Percentiles rank a stretch among this genome's conserved stretches.
Conservation (phyloP, 2,329 filamentous ascomycete species). For the Rachicladosporium sp. region DNA sequence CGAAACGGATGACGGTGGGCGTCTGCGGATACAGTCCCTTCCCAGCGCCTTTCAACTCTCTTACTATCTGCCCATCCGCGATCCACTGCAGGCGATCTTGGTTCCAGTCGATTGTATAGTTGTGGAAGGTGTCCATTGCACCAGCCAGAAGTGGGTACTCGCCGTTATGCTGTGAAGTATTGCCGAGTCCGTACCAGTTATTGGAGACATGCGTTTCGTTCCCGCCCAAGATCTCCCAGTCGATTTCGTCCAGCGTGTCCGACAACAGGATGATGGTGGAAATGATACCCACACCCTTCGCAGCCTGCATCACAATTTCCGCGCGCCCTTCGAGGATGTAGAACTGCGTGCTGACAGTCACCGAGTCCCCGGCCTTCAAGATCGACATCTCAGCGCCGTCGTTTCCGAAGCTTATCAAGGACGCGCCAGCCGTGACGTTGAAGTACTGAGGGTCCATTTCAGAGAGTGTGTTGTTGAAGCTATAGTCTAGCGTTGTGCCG, state of each 20-base stretch:
- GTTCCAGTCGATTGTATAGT: slow-evolving; percentile 62
- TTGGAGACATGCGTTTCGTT: slow-evolving; percentile 51
- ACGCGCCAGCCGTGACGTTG: slow-evolving; percentile 49
- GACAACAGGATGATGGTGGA: slow-evolving; percentile 73
- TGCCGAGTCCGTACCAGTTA: slow-evolving; percentile 69
- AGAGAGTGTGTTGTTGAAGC: slow-evolving; percentile 50
- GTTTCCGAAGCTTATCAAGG: slow-evolving; percentile 45
- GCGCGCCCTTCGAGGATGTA: slow-evolving; percentile 79
- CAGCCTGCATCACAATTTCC: slow-evolving; percentile 66
- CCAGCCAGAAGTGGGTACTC: slow-evolving; percentile 45
- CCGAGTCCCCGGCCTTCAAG: slow-evolving; percentile 55
- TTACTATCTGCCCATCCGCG: slow-evolving; percentile 54
- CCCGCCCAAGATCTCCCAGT: slow-evolving; percentile 70
- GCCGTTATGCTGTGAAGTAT: slow-evolving; percentile 49
- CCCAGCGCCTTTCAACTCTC: slow-evolving; percentile 42
- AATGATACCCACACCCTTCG: slow-evolving; percentile 62
- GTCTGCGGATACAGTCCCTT: slow-evolving; percentile 53
- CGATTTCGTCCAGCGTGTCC: slow-evolving; percentile 75
- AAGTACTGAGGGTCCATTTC: slow-evolving; percentile 28
- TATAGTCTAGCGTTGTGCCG: slow-evolving; percentile 47
- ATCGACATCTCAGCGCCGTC: slow-evolving; percentile 59
- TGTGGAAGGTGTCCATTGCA: slow-evolving; percentile 50
- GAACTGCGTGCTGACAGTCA: slow-evolving; percentile 66
- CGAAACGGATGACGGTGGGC: slow-evolving; percentile 55
- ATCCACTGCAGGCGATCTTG: slow-evolving; percentile 53